Evolutionary conservation across 805 yeast genomes (phyloP).

Genomic region (Lipomyces spencermartinsiae): DNA sequence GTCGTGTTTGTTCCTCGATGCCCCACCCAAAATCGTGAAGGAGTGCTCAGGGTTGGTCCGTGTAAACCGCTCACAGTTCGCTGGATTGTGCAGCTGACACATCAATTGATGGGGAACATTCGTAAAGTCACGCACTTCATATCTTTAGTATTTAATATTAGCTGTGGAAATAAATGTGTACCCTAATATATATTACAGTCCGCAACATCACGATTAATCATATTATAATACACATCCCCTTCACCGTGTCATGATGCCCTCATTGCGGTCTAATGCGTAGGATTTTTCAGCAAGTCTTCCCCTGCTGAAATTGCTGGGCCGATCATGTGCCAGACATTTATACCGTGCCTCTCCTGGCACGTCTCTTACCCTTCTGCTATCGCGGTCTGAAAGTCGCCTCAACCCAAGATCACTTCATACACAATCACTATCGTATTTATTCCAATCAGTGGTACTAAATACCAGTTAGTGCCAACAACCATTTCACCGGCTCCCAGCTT

Average conservation of each 20-base stretch:
- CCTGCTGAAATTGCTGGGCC: too few relatives aligned
- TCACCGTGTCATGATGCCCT: neutral
- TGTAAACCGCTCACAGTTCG: neutral
- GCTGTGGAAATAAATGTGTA: neutral
- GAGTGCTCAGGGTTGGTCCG: neutral
- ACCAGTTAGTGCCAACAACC: constrained; percentile 1
- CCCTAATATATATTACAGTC: neutral
- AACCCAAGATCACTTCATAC: constrained; percentile 75
- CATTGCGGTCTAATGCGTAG: neutral
- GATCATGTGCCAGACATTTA: neutral
- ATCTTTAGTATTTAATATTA: neutral
- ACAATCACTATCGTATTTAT: constrained; percentile 68
- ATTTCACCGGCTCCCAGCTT: neutral
- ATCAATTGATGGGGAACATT: neutral
- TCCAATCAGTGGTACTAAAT: constrained; percentile 69
- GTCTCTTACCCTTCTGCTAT: neutral
- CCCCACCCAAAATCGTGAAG: neutral
- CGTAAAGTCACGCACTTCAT: neutral
- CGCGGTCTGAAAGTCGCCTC: constrained; percentile 25
- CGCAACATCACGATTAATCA: neutral
- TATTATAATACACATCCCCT: neutral
- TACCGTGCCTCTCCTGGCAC: neutral
- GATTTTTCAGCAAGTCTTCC: too few relatives aligned
- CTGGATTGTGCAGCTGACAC: neutral
- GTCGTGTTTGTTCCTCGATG: neutral